Base-by-base conservation (phyloP, 768 basidiomycete species). In the Termitomyces sp. region DNA sequence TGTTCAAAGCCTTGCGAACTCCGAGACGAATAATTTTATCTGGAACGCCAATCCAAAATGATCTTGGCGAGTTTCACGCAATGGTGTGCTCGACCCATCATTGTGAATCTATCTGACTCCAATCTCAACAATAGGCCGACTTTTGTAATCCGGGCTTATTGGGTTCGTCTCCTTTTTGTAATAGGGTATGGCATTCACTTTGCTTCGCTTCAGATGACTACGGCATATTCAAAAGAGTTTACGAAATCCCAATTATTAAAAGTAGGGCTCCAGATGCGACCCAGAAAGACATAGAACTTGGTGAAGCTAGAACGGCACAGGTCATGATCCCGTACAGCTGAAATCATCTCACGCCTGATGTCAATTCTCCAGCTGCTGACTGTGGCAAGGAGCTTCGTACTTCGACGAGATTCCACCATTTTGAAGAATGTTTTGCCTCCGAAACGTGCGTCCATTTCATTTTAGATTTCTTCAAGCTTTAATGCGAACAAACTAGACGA, bases 21-120 rank as follows among this genome's bases (percentile, higher is more conserved):
- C 81, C 80, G 12, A 79, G 92, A 26, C 77, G 96, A 40, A 80
- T 98, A 61, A 95, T 99, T 40, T 78, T 99, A 4, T 95, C 95
- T 0, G 97, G 97, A 35, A 99, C 97, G 1, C 97, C 97, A 0
- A 91, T 99, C 44, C 97, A 98, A 70, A 99, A 99, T 72, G 93
- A 98, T 70, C 74, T 99, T 32, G 79, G 89, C 62, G 97, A 99
- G 71, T 96, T 96, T 68, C 96, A 97, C 72, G 84, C 94, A 4
- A 98, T 98, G 96, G 95, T 94, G 63, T 63, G 81, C 66, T 47
- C 49, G 49, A 33, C 26, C 28, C 55, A 36, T 26, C 9, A 53
- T 12, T 54, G 40, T 26, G 18, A 52, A 9, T 14, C 41, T 8
- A n/a, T 36, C 3, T 49, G 56, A 47, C 36, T 8, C 9, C 26